These are phyloP conservation scores for Sphaerulina populicola DNA, from an alignment of 2,329 filamentous ascomycete genomes.

Conservation along the genomic window DNA sequence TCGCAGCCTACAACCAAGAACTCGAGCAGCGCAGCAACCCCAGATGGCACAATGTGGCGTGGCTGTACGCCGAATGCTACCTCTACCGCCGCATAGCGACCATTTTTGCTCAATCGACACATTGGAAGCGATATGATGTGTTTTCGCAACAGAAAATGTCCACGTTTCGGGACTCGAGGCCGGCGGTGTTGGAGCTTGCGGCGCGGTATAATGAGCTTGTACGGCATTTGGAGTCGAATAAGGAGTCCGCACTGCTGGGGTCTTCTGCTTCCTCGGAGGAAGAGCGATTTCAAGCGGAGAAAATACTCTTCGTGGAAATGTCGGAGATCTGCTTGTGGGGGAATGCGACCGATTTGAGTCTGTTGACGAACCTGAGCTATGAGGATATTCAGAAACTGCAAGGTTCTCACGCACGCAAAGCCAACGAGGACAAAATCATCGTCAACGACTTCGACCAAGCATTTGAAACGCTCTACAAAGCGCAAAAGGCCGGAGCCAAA, in stretches of 20 bases:
- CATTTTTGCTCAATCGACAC: slow-evolving; percentile 63
- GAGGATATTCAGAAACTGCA: slow-evolving; percentile 97
- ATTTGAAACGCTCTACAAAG: slow-evolving; percentile 59
- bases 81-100: slow-evolving; percentile 78
- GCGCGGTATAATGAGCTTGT: slow-evolving; percentile 68
- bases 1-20: slow-evolving; percentile 77
- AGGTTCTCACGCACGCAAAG: slow-evolving; percentile 76
- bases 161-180: slow-evolving; percentile 84
- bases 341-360: slow-evolving; percentile 87
- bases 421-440: slow-evolving; percentile 82
- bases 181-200: slow-evolving; percentile 74
- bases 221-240: slow-evolving; percentile 52
- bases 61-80: slow-evolving; percentile 92
- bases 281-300: slow-evolving; percentile 59
- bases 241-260: slow-evolving; percentile 33
- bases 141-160: slow-evolving; percentile 84
- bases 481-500: slow-evolving; percentile 52
- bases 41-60: slow-evolving; percentile 75
- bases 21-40: slow-evolving; percentile 63
- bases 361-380: slow-evolving; percentile 81
- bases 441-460: slow-evolving; percentile 72
- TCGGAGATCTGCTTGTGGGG: slow-evolving; percentile 96
- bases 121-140: slow-evolving; percentile 87
- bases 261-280: slow-evolving; percentile 35
- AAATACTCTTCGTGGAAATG: slow-evolving; percentile 80